Conservation (phyloP, 1,284 basidiomycete genomes). For the Cutaneotrichosporon dermatis region DNA sequence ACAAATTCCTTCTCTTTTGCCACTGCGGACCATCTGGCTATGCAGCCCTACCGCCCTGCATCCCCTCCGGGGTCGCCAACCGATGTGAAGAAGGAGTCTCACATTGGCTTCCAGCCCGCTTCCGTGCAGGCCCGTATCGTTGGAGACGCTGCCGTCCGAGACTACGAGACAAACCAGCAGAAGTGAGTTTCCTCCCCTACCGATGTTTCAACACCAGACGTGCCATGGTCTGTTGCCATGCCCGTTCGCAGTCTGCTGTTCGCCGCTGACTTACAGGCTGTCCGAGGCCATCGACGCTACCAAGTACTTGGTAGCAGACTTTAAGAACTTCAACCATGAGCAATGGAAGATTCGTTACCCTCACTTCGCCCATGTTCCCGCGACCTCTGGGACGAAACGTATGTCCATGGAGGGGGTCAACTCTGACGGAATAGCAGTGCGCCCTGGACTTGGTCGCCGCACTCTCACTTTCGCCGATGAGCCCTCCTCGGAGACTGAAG, state of each 20-base stretch:
- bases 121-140: slow-evolving; percentile 32
- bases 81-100: slow-evolving; percentile 40
- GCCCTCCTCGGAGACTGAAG: slow-evolving; percentile 62
- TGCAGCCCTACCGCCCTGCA: slow-evolving; percentile 39
- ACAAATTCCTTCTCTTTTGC: too few relatives aligned
- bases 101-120: slow-evolving; percentile 33
- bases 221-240: too few relatives aligned
- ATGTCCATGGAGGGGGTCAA: slow-evolving; percentile 44
- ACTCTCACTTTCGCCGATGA: slow-evolving; percentile 80
- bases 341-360: slow-evolving; percentile 87
- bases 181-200: slow-evolving; percentile 23
- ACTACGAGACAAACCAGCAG: slow-evolving; percentile 47
- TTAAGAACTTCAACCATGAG: slow-evolving; percentile 76
- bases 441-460: slow-evolving; percentile 53
- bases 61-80: slow-evolving; percentile 33
- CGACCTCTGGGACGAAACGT: slow-evolving; percentile 74
- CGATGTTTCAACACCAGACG: neutral
- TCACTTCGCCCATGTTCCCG: slow-evolving; percentile 35
- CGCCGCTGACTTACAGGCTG: slow-evolving; percentile 50
- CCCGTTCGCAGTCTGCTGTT: too few relatives aligned
- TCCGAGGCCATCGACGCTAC: slow-evolving; percentile 69
- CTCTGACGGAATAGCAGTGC: neutral
- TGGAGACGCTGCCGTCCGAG: slow-evolving; percentile 39
- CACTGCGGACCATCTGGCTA: slow-evolving; percentile 9
- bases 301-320: slow-evolving; percentile 62